Base-by-base conservation (phyloP, 768 basidiomycete species). In the Mycena leptocephala region DNA sequence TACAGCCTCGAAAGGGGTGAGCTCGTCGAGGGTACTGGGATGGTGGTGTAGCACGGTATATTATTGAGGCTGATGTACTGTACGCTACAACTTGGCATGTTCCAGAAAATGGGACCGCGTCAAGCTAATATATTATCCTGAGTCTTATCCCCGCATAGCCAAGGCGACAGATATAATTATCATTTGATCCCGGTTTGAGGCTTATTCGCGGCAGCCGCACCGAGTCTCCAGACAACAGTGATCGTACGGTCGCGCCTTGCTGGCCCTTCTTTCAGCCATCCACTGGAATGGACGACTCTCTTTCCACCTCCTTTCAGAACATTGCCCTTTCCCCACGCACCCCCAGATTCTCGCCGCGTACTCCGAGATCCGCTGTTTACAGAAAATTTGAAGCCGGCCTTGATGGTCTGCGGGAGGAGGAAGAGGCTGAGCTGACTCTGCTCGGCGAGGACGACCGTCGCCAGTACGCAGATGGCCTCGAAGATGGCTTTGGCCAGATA, bases 401-500 rank as follows among this genome's bases (percentile, higher is more conserved):
- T 70, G 69, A 71, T 62, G 72, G 56, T 28, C 59, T 75, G 9
- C 82, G 81, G 71, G 85, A 83, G 46, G 88, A 86, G 66, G 93
- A 93, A 61, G 91, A 91, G 58, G 87, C 94, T 0, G 92, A 94
- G 83, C 82, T 95, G 41, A 90, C 87, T 75, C 85, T 95, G 64
- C 86, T 95, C 56, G 88, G 86, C 16, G 92, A 90, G 35, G 89
- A 91, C 26, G 92, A 93, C 78, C 84, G 90, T 51, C 80, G 84
- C 28, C 83, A 86, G 70, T 90, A 90, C 48, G 87, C 81, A 37
- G 82, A 82, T 18, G 90, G 87, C 33, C 80, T 90, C 63, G 86
- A 87, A 64, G 85, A 82, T 61, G 82, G 77, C 2, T 78, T 72
- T 59, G 77, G 77, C 2, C 1, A 32, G 1, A 37, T 69, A 37